phyloP scores from a whole-genome alignment of 495 filamentous ascomycete genomes.

The Amniculicola lignicola region DNA sequence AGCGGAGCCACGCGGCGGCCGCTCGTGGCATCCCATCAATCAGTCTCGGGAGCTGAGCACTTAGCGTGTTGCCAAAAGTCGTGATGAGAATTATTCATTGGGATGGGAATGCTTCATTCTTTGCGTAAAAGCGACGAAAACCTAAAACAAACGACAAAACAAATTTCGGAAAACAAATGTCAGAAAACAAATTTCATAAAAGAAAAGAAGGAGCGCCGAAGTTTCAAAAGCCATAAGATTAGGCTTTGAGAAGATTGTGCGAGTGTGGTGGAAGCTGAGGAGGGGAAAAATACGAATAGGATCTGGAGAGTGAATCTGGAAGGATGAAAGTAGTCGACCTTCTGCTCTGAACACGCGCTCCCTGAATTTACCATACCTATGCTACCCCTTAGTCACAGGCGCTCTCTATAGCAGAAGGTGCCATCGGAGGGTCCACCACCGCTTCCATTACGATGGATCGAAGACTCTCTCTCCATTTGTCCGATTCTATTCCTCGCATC shows the following conservation, averaged over 20 bases:
- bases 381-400: background rate
- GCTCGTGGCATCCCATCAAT: conserved; percentile 17
- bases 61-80: background rate
- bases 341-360: background rate
- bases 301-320: background rate
- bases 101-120: background rate
- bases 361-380: background rate
- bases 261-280: background rate
- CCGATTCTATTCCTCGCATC: background rate
- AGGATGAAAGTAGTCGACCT: background rate
- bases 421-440: background rate
- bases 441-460: too few species aligned
- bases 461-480: background rate
- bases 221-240: background rate
- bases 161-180: background rate
- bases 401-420: background rate
- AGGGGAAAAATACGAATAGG: background rate
- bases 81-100: background rate
- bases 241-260: too few species aligned
- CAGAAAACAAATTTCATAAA: background rate
- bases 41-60: background rate
- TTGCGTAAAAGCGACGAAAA: too few species aligned
- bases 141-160: background rate
- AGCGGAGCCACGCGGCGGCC: conserved; percentile 13
- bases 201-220: background rate